A percentile compares a stretch with the other conserved stretches of the same genome.
These are phyloP conservation scores for Fusarium graminum DNA, from an alignment of 2,329 filamentous ascomycete genomes.

Conservation along the genomic window DNA sequence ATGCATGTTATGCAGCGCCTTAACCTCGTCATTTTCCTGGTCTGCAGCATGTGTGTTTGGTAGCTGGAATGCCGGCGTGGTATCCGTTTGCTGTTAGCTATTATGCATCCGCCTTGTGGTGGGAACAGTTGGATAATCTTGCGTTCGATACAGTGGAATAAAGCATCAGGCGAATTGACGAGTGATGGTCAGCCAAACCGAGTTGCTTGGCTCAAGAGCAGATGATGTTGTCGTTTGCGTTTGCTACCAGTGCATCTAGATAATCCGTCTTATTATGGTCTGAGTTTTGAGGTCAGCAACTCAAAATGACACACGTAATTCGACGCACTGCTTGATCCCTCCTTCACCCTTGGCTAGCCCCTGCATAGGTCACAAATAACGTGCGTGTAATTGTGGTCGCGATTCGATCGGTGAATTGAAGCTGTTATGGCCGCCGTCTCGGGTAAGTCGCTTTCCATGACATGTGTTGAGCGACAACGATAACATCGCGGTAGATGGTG, in stretches of 20 bases:
- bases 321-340: constrained; percentile 6
- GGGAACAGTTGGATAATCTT: constrained; percentile 5
- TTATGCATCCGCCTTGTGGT: constrained; percentile 34
- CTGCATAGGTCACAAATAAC: constrained; percentile 5
- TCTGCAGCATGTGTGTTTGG: constrained; percentile 24
- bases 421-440: constrained; percentile 18
- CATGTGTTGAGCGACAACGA: constrained; percentile 4
- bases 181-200: constrained; percentile 39
- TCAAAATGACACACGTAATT: constrained; percentile 30
- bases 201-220: constrained; percentile 33
- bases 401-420: constrained; percentile 4
- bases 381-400: constrained; percentile 3
- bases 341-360: not conserved
- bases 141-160: constrained; percentile 13
- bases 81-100: constrained; percentile 5
- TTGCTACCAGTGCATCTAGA: constrained; percentile 36
- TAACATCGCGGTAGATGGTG: not conserved
- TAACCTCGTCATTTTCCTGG: constrained; percentile 15
- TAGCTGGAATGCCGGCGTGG: constrained; percentile 15
- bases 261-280: constrained; percentile 41
- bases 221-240: constrained; percentile 35
- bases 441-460: constrained; percentile 3
- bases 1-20: constrained; percentile 16
- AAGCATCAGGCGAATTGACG: constrained; percentile 1
- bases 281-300: constrained; percentile 38